Conservation (phyloP, 78 protist species). For the Dictyostelium citrinum region DNA sequence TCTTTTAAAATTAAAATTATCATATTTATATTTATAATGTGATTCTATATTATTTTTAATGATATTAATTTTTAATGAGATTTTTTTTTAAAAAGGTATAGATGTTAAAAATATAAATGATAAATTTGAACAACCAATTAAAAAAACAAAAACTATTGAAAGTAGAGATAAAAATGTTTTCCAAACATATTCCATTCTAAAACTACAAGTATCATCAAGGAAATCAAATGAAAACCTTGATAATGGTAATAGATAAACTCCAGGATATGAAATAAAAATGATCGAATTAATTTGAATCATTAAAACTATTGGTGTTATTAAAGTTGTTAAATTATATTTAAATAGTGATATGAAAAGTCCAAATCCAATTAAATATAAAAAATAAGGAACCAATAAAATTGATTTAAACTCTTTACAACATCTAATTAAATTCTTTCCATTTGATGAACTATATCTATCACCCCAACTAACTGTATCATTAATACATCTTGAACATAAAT, state of each 20-base stretch:
- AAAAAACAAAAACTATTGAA: not conserved
- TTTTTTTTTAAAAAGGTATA: not conserved
- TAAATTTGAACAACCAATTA: not conserved
- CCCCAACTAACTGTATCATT: not conserved
- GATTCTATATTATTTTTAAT: not conserved
- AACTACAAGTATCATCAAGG: not conserved
- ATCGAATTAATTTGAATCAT: not conserved
- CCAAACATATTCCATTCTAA: not conserved
- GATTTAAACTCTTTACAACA: not conserved
- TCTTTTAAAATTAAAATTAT: not conserved
- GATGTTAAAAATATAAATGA: not conserved
- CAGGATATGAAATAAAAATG: not conserved
- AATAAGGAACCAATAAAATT: not conserved
- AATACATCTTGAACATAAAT: not conserved
- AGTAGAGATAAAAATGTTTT: not conserved
- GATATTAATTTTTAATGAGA: not conserved
- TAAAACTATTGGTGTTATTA: not conserved
- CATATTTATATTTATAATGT: not conserved
- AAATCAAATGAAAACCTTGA: not conserved
- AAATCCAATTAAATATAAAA: not conserved
- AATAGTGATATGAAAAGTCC: not conserved
- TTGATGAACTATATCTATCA: not conserved
- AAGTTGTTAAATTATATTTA: not conserved
- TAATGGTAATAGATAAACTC: not conserved
- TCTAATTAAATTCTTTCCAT: not conserved